These are phyloP conservation scores for Cercophora samala DNA, from an alignment of 495 filamentous ascomycete genomes.

Conservation along the genomic window DNA sequence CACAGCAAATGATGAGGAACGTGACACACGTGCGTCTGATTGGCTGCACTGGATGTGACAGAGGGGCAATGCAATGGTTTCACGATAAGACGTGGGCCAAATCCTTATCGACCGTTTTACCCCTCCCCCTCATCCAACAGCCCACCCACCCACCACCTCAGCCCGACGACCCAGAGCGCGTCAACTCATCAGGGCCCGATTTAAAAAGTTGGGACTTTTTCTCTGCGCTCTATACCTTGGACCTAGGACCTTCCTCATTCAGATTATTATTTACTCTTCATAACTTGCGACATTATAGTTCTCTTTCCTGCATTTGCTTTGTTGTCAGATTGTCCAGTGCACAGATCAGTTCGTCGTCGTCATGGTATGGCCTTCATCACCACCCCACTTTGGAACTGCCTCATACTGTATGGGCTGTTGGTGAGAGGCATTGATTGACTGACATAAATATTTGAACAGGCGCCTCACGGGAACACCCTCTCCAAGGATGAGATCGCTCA, in stretches of 20 bases:
- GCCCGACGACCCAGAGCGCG: neutral
- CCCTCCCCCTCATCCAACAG: slow-evolving; percentile 17
- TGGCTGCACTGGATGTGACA: neutral
- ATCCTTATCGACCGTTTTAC: neutral
- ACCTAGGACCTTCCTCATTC: neutral
- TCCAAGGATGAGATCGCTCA: slow-evolving; percentile 89
- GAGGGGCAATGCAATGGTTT: slow-evolving; percentile 15
- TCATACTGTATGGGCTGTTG: too few species aligned
- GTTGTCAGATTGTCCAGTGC: neutral
- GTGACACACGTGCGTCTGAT: neutral
- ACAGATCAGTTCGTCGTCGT: neutral
- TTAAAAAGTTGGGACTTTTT: neutral
- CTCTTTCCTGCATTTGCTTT: neutral
- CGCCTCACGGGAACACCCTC: slow-evolving; percentile 60
- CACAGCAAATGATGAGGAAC: neutral
- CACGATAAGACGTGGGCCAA: slow-evolving; percentile 7
- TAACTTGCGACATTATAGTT: too few species aligned
- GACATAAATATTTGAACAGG: neutral
- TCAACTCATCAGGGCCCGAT: slow-evolving; percentile 5
- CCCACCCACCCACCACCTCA: too few species aligned
- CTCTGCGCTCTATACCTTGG: neutral
- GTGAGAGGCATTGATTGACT: slow-evolving; percentile 6
- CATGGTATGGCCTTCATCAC: neutral
- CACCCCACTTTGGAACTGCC: neutral
- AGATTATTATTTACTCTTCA: neutral